Evolutionary conservation across 2,329 filamentous ascomycete genomes (phyloP).

Genomic region (Aspergillus sp.): DNA sequence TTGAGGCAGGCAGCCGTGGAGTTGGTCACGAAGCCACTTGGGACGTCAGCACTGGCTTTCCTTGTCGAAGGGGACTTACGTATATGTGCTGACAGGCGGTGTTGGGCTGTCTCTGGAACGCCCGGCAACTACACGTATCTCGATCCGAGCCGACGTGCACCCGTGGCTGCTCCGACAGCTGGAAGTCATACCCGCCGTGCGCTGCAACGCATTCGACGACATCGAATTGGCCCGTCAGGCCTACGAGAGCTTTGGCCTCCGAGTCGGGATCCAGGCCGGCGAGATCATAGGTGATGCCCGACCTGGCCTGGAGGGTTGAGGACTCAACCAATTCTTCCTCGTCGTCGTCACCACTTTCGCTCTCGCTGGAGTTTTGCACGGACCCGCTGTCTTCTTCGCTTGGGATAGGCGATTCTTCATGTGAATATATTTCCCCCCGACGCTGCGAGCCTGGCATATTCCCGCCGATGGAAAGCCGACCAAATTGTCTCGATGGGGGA

Average conservation of each 20-base stretch:
- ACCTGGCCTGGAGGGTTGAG: constrained; percentile 20
- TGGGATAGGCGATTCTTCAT: constrained; percentile 10
- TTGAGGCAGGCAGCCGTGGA: constrained; percentile 26
- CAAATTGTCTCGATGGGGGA: constrained; percentile 30
- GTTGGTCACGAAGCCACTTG: constrained; percentile 35
- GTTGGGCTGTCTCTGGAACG: constrained; percentile 19
- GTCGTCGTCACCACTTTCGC: constrained; percentile 9
- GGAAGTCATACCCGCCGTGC: constrained; percentile 27
- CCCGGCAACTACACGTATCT: constrained; percentile 28
- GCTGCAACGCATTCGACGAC: constrained; percentile 25
- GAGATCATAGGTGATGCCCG: constrained; percentile 29
- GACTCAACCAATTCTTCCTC: constrained; percentile 10
- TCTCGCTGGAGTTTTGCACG: constrained; percentile 8
- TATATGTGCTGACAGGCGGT: constrained; percentile 35
- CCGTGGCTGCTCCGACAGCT: constrained; percentile 25
- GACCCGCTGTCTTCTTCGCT: constrained; percentile 8
- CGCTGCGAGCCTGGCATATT: constrained; percentile 23
- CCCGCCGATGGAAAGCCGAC: constrained; percentile 29
- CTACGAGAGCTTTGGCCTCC: constrained; percentile 24
- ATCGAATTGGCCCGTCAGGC: constrained; percentile 24
- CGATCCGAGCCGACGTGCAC: constrained; percentile 23
- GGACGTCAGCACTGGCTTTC: constrained; percentile 1
- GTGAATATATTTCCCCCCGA: constrained; percentile 15
- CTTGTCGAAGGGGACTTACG: constrained; percentile 18
- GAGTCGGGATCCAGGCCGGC: constrained; percentile 20